A percentile compares a stretch with the other conserved stretches of the same genome.
These are phyloP conservation scores for Sugiyamaella pinicola DNA, from an alignment of 1,139 yeast genomes.

Conservation along the genomic window DNA sequence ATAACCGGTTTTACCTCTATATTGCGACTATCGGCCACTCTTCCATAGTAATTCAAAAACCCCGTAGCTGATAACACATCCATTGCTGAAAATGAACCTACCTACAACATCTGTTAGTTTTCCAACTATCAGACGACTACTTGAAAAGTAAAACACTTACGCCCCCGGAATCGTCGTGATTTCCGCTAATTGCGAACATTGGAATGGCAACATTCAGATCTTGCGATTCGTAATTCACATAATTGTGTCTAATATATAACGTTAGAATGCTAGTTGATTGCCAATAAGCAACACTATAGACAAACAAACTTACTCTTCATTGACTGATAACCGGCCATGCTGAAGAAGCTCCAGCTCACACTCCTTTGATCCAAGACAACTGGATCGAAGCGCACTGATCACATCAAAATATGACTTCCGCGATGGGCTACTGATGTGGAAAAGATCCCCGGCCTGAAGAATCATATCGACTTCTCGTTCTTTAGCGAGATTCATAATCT, in stretches of 20 bases:
- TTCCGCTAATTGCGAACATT: slow-evolving; percentile 90
- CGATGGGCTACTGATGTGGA: slow-evolving; percentile 86
- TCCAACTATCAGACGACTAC: background rate
- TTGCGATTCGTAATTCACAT: slow-evolving; percentile 87
- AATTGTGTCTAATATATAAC: slow-evolving; percentile 46
- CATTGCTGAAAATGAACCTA: slow-evolving; percentile 65
- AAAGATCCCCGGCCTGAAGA: slow-evolving; percentile 89
- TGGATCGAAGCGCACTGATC: slow-evolving; percentile 65
- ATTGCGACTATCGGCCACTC: slow-evolving; percentile 72
- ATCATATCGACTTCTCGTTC: slow-evolving; percentile 79
- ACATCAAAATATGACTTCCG: slow-evolving; percentile 87
- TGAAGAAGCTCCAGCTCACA: slow-evolving; percentile 82
- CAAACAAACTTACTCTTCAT: slow-evolving; percentile 51
- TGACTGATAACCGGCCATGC: slow-evolving; percentile 67
- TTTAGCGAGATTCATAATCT: slow-evolving; percentile 73
- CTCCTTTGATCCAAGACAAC: slow-evolving; percentile 86
- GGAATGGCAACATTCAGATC: slow-evolving; percentile 91
- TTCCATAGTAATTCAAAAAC: slow-evolving; percentile 85
- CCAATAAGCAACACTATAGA: background rate
- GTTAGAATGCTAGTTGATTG: background rate
- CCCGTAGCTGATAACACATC: slow-evolving; percentile 85
- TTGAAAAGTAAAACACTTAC: slow-evolving; percentile 35
- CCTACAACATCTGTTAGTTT: slow-evolving; percentile 38
- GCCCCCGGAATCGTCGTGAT: slow-evolving; percentile 97
- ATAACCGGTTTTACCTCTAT: slow-evolving; percentile 78